Evolutionary conservation across 2,329 filamentous ascomycete genomes (phyloP), one percentile per base, ranked within the genome.

Genomic region (Colletotrichum lini): DNA sequence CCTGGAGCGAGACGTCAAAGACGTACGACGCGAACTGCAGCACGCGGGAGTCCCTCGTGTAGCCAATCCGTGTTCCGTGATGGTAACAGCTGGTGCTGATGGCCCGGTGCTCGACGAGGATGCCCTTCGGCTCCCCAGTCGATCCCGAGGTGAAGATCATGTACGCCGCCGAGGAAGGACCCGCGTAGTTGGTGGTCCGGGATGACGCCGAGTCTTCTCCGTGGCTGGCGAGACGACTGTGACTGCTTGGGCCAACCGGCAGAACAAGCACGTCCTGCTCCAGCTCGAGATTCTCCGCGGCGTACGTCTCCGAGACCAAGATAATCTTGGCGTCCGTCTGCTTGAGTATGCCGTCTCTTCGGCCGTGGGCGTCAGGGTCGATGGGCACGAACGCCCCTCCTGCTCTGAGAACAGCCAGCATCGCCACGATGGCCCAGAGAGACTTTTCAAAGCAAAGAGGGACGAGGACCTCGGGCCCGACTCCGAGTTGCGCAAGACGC

Each of bases 1-100:
- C 88, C 0, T 84, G 76, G 0, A 90, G 78, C 18, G 84, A 84
- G 4, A 85, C 81, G 57, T 90, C 87, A 44, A 88, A 88, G 2
- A 85, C 86, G 73, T 86, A 88, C 7, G 84, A 83, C 0, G 86
- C 87, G 65, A 87, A 87, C 66, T 89, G n/a, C 72, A 66, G 54
- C 4, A 10, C 54, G 23, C 54, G 54, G 13, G 52, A 54, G 3
- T 12, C 16, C 35, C 3, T 26, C 13, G 16, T 18, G 12, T 30
- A 30, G 10, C 23, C 23, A 18, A 26, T 30, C 23, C 13, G 9
- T 7, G 23, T 26, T 1, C 54, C 54, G 26, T 58, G 54, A 6
- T 58, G 21, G 21, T 30, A 21, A 13, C 21, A 30, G 42, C 54
- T 58, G 26, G 61, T 38, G 12, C 16, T 40, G 61, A 64, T 12